A percentile compares a stretch with the other conserved stretches of the same genome.
phyloP scores from a whole-genome alignment of 345 rosid species.

The Camelina hispida region DNA sequence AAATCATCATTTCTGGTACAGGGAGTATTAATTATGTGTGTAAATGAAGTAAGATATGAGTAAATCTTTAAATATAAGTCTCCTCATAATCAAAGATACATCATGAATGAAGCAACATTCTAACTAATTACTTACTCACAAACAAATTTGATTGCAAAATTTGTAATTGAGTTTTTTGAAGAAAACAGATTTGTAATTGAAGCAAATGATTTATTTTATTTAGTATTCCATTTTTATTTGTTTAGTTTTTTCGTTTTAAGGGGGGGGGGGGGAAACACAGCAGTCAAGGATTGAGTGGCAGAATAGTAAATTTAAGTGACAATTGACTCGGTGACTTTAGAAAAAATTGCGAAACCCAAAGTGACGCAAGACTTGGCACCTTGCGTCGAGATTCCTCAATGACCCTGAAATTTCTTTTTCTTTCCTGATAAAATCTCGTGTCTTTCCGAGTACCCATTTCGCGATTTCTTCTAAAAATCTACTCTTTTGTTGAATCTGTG shows the following conservation, averaged over 20 bases:
- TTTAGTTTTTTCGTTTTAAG: background rate
- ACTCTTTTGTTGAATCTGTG: slow-evolving; percentile 3
- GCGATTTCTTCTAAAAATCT: background rate
- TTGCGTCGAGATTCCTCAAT: slow-evolving; percentile 26
- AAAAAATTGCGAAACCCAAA: slow-evolving; percentile 25
- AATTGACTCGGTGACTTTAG: background rate
- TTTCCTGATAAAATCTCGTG: background rate
- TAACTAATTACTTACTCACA: background rate
- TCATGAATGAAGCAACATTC: background rate
- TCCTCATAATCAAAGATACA: background rate
- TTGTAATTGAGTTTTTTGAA: background rate
- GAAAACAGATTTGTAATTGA: background rate
- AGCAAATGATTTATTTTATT: background rate
- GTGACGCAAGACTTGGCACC: slow-evolving; percentile 26
- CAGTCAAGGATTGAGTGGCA: slow-evolving; percentile 20
- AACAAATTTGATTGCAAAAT: background rate
- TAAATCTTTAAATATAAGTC: background rate
- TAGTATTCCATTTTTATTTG: background rate
- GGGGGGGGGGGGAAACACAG: background rate
- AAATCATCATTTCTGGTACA: too few relatives aligned
- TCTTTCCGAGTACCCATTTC: slow-evolving; percentile 25
- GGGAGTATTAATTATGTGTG: too few relatives aligned
- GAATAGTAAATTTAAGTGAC: slow-evolving; percentile 24
- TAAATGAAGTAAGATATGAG: background rate
- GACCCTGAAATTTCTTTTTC: slow-evolving; percentile 6